phyloP scores from a whole-genome alignment of 139 green algal genomes.

The Tetradesmus lagerheimii region DNA sequence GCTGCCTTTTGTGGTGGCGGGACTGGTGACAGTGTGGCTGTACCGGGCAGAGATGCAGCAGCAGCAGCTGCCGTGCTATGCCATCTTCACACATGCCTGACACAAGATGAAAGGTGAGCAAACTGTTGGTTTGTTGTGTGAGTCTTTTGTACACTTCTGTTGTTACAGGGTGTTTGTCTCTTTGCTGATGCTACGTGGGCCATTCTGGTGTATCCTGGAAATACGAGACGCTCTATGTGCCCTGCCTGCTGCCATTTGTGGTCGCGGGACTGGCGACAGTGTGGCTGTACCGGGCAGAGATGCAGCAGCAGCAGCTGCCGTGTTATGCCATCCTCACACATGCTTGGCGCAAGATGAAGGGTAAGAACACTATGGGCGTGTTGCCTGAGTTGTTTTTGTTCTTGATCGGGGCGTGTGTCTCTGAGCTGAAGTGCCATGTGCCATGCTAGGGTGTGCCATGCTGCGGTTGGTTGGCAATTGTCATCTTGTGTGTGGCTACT shows the following conservation, averaged over 20 bases:
- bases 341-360: background rate
- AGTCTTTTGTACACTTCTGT: too few relatives aligned
- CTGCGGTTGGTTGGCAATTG: too few relatives aligned
- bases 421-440: too few relatives aligned
- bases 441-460: too few relatives aligned
- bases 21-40: background rate
- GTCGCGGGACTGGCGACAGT: background rate
- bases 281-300: background rate
- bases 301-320: background rate
- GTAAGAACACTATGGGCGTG: background rate
- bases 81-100: background rate
- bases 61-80: background rate
- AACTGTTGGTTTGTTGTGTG: too few relatives aligned
- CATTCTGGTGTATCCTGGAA: background rate
- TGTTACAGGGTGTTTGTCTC: too few relatives aligned
- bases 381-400: too few relatives aligned
- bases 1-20: background rate
- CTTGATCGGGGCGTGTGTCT: too few relatives aligned
- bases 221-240: constrained; percentile 24
- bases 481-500: too few relatives aligned
- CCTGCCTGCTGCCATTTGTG: constrained; percentile 20
- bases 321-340: background rate
- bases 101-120: constrained; percentile 1
- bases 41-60: background rate
- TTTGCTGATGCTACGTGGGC: too few relatives aligned